Base-by-base conservation (phyloP, 2,329 filamentous ascomycete genomes). In the Cadophora sp. region DNA sequence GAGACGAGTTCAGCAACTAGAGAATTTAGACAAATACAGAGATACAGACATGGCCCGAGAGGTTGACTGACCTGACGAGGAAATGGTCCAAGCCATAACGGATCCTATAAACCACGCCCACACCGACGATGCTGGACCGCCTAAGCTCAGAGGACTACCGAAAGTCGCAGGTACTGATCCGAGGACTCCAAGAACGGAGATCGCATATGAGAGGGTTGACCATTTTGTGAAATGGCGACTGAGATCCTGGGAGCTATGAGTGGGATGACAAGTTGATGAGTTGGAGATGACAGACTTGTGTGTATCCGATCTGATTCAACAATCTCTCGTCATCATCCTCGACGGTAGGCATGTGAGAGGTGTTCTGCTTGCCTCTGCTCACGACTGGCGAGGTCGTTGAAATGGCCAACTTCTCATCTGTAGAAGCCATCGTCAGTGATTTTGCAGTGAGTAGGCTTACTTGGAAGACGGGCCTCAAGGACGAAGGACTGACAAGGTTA, bases 51-150 rank as follows among this genome's bases (percentile, higher is more conserved):
- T 63, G n/a, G 12, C 24, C 24, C 9, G 24, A 8, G 22, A 9
- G 3, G 14, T 70, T 37, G 31, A 29, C 27, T 59, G 27, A 84
- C 84, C 83, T 67, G 87, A 89, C 72, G 85, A 87, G 16, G 86
- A 87, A 73, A 90, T 90, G 71, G 86, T 87, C 76, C 88, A 85
- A 40, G 87, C 87, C 87, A 90, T 89, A 69, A 85, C 79, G 14
- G 86, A 89, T 34, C 88, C 88, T 67, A 89, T 82, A 70, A 89
- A 82, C 88, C 88, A 90, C 65, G 86, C 86, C 88, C 88, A 91
- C 46, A 90, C 86, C 53, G 87, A 87, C 6, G 88, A 88, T 27
- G 87, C 87, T 61, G 88, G 87, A 0, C 88, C 88, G 34, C 88
- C 88, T 29, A 86, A 82, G 34, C 79, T 80, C 69, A 90, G 80